Evolutionary conservation across 495 filamentous ascomycete species (phyloP).

Genomic region (Hyaloscypha bicolor): DNA sequence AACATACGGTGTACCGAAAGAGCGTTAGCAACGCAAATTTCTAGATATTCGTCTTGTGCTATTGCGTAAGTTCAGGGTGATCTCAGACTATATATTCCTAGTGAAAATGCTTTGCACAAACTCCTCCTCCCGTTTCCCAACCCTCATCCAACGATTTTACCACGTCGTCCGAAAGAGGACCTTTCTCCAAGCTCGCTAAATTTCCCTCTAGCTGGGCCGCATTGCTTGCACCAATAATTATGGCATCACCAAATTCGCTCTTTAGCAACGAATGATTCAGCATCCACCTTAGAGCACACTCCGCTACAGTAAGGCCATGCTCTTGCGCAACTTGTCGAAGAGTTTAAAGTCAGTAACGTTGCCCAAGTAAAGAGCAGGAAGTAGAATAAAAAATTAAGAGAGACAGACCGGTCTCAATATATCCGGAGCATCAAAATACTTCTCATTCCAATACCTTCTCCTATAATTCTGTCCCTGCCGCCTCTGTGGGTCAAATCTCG

Average conservation of each 20-base stretch:
- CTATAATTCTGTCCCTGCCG: slow-evolving; percentile 36
- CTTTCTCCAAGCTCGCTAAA: slow-evolving; percentile 57
- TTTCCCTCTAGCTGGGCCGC: slow-evolving; percentile 54
- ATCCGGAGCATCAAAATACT: slow-evolving; percentile 47
- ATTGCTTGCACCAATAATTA: slow-evolving; percentile 58
- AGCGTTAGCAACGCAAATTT: too few species aligned
- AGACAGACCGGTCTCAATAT: slow-evolving; percentile 17
- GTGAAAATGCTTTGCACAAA: slow-evolving; percentile 19
- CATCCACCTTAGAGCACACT: slow-evolving; percentile 52
- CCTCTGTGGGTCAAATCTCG: slow-evolving; percentile 59
- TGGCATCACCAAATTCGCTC: slow-evolving; percentile 46
- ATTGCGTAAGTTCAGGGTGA: too few species aligned
- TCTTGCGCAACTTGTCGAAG: slow-evolving; percentile 42
- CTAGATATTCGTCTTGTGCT: too few species aligned
- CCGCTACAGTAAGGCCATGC: slow-evolving; percentile 44
- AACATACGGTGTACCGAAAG: too few species aligned
- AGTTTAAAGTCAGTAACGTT: slow-evolving; percentile 15
- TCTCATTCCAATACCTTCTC: slow-evolving; percentile 48
- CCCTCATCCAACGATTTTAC: slow-evolving; percentile 37
- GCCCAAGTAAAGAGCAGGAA: background rate
- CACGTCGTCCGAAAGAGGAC: slow-evolving; percentile 55
- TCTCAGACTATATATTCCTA: slow-evolving; percentile 7
- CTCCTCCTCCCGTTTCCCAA: slow-evolving; percentile 22
- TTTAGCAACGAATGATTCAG: slow-evolving; percentile 44
- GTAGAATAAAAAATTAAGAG: too few species aligned